phyloP scores from a whole-genome alignment of 2,329 filamentous ascomycete genomes.

The Aspergillus intermedius region DNA sequence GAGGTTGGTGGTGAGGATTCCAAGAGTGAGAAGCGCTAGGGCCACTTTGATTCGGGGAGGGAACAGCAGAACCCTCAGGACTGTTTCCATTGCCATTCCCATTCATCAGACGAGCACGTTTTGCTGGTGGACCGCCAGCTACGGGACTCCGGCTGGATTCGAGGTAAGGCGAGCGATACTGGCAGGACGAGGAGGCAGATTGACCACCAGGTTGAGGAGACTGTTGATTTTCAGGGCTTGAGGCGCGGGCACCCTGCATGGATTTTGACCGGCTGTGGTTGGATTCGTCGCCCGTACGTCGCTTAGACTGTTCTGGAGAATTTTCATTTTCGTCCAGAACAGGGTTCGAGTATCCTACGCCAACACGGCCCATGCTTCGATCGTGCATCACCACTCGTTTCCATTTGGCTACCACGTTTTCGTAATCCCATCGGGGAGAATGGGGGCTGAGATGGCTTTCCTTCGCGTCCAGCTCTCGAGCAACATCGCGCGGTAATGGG shows the following conservation, averaged over 20 bases:
- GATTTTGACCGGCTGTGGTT: constrained; percentile 4
- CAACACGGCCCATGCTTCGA: constrained; percentile 36
- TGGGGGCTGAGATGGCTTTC: constrained; percentile 29
- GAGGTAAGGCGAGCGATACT: constrained; percentile 26
- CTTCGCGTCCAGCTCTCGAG: constrained; percentile 31
- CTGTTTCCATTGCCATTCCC: constrained; percentile 9
- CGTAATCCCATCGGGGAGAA: constrained; percentile 42
- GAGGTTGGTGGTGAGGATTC: constrained; percentile 5
- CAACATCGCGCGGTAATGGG: constrained; percentile 33
- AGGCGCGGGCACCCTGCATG: constrained; percentile 11
- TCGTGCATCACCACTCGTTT: constrained; percentile 42
- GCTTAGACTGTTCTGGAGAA: neutral
- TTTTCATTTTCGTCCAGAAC: constrained; percentile 9
- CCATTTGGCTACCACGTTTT: constrained; percentile 44
- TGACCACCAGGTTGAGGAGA: constrained; percentile 11
- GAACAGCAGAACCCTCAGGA: neutral
- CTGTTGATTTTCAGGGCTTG: constrained; percentile 23
- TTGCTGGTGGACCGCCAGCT: constrained; percentile 19
- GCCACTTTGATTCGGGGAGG: constrained; percentile 4
- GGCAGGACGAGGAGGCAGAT: constrained; percentile 20
- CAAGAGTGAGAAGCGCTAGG: constrained; percentile 6
- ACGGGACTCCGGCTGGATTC: constrained; percentile 18
- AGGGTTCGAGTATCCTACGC: constrained; percentile 21
- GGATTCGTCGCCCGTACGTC: constrained; percentile 7
- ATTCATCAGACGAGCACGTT: constrained; percentile 34